Percentiles rank a stretch among this genome's conserved stretches.
Conservation (phyloP, 2,329 filamentous ascomycete species). For the Aquanectria penicillioides region DNA sequence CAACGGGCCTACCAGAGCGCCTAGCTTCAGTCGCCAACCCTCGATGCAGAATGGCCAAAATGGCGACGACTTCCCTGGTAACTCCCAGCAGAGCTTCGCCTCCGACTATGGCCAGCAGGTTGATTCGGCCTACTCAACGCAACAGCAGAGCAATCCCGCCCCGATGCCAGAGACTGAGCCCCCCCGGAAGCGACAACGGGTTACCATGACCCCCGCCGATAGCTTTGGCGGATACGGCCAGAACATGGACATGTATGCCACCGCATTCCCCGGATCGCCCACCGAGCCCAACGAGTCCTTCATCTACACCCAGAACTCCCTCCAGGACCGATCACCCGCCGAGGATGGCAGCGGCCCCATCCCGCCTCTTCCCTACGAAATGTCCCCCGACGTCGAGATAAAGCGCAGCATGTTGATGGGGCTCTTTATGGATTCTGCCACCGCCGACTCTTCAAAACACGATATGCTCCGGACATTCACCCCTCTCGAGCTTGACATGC, state of each 20-base stretch:
- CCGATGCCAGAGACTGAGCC: slow-evolving; percentile 70
- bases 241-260: slow-evolving; percentile 56
- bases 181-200: slow-evolving; percentile 80
- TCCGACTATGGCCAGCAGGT: slow-evolving; percentile 79
- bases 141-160: slow-evolving; percentile 54
- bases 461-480: slow-evolving; percentile 81
- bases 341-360: slow-evolving; percentile 68
- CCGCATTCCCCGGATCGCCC: slow-evolving; percentile 73
- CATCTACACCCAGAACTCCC: slow-evolving; percentile 66
- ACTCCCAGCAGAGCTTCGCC: slow-evolving; percentile 85
- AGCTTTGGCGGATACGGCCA: slow-evolving; percentile 66
- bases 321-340: slow-evolving; percentile 53
- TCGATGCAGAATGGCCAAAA: slow-evolving; percentile 71
- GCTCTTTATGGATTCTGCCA: slow-evolving; percentile 79
- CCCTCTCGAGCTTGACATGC: slow-evolving; percentile 86
- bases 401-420: slow-evolving; percentile 86
- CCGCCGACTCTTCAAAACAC: slow-evolving; percentile 77
- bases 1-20: slow-evolving; percentile 71
- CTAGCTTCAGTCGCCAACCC: slow-evolving; percentile 76
- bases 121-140: slow-evolving; percentile 77
- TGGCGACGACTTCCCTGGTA: slow-evolving; percentile 72
- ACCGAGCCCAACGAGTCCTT: slow-evolving; percentile 87
- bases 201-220: slow-evolving; percentile 64
- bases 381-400: slow-evolving; percentile 74
- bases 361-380: slow-evolving; percentile 70